These are phyloP conservation scores for Fraxinus ornus DNA, from an alignment of 305 asterid genomes.

Conservation along the genomic window DNA sequence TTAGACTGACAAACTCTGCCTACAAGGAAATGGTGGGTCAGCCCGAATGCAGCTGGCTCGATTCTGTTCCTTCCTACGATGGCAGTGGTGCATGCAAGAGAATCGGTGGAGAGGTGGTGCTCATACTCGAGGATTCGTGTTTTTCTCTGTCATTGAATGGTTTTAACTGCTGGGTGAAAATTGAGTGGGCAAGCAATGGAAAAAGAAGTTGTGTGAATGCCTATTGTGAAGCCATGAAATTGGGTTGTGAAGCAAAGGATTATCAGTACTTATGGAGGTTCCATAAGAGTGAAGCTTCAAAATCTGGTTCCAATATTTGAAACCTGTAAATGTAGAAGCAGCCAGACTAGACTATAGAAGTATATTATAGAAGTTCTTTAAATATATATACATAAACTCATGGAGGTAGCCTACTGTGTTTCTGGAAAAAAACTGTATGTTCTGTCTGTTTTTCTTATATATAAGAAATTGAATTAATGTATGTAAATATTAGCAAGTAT, in stretches of 20 bases:
- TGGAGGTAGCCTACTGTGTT: not conserved
- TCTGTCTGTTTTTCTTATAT: not conserved
- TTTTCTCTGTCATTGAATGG: conserved; percentile 36
- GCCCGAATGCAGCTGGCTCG: conserved; percentile 91
- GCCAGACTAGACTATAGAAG: not conserved
- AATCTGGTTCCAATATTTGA: conserved; percentile 28
- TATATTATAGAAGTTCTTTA: not conserved
- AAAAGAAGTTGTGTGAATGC: conserved; percentile 48
- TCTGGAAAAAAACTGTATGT: not conserved
- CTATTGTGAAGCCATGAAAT: conserved; percentile 42
- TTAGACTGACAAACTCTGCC: conserved; percentile 67
- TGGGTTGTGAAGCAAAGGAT: conserved; percentile 56
- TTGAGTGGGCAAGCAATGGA: conserved; percentile 71
- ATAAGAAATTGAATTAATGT: not conserved
- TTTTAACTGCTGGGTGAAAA: conserved; percentile 57
- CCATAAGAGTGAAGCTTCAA: conserved; percentile 18
- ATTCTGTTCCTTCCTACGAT: conserved; percentile 28
- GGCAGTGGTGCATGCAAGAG: conserved; percentile 50
- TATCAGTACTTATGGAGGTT: conserved; percentile 88
- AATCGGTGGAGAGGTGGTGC: conserved; percentile 74
- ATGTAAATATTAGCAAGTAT: not conserved
- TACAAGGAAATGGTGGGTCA: conserved; percentile 90
- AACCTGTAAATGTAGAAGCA: conserved; percentile 13
- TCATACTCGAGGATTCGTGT: conserved; percentile 40
- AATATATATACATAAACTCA: not conserved